A percentile compares a stretch with the other conserved stretches of the same genome.
phyloP scores from a whole-genome alignment of 257 asterid species.

The Ballota nigra region DNA sequence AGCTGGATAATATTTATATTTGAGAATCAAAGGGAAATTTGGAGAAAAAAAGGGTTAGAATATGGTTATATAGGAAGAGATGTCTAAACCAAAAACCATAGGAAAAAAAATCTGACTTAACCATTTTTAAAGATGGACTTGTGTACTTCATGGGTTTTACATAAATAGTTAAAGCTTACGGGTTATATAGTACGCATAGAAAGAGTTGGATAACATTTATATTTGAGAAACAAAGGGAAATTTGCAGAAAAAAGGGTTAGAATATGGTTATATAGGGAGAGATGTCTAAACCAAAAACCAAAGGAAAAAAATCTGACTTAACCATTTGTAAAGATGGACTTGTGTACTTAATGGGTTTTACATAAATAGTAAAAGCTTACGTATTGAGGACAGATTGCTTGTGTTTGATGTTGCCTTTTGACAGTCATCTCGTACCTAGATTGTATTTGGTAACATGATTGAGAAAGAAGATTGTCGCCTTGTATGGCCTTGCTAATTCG shows the following conservation, averaged over 20 bases:
- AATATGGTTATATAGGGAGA: slow-evolving; percentile 3
- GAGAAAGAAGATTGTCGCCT: slow-evolving; percentile 12
- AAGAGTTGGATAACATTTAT: not conserved
- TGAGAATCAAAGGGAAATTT: slow-evolving; percentile 16
- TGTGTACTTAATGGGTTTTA: slow-evolving; percentile 18
- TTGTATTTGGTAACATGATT: not conserved
- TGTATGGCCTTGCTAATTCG: slow-evolving; percentile 10
- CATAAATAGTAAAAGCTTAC: not conserved
- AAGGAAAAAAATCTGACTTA: not conserved
- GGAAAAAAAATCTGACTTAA: not conserved
- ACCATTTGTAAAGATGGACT: slow-evolving; percentile 1
- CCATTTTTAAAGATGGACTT: not conserved
- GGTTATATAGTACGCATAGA: not conserved
- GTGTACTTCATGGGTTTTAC: slow-evolving; percentile 18
- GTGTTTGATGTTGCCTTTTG: not conserved
- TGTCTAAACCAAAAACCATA: slow-evolving; percentile 12
- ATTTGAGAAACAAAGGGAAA: slow-evolving; percentile 9
- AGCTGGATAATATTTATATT: not conserved
- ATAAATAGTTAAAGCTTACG: not conserved
- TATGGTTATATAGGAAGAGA: slow-evolving; percentile 5
- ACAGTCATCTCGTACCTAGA: not conserved
- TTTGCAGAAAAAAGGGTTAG: not conserved
- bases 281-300: slow-evolving; percentile 16
- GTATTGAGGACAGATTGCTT: not conserved
- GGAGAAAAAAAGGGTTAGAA: not conserved